Base-by-base conservation (phyloP, 2,329 filamentous ascomycete species). In the Ceratocystis lukuohia region DNA sequence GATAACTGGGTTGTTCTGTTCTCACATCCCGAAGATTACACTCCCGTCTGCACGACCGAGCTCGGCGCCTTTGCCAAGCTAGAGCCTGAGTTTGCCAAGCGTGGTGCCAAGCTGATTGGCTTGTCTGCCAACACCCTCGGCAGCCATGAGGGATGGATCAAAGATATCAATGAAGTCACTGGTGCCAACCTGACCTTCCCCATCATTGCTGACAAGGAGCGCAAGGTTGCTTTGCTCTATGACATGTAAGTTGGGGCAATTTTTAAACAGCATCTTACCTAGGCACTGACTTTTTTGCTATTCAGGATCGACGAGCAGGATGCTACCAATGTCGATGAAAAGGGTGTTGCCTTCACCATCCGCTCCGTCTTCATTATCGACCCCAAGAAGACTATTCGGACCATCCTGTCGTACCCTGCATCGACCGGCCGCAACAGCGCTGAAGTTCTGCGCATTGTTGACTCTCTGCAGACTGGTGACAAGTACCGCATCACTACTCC, bases 301-400 rank as follows among this genome's bases (percentile, higher is more conserved):
- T 5, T 20, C 71, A 86, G 83, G 83, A 80, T 92, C 73, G 88
- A 91, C 79, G 83, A 88, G 78, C 87, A 91, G 76, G 88, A 91
- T 76, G 83, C 86, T 72, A 88, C 86, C 79, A 91, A 91, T 78
- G 86, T 91, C 67, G 88, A 91, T 76, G 77, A 82, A 73, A 90
- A 90, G 83, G 88, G 88, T 71, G 88, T 93, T 72, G 91, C 91
- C 66, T 93, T 96, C 79, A 96, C 92, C 72, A 96, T 96, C 79
- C 90, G 92, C 73, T 91, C 88, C 72, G 92, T 96, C 74, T 96
- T 95, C 82, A 82, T 96, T 79, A 94, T 96, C 76, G 91, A 96
- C 80, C 91, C 91, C 70, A 85, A 84, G 77, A 96, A 96, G 86
- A 93, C 88, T 77, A 94, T 96, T 78, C 88, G 92, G 72, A 85